Conservation (phyloP, 1,139 yeast genomes). For the Debaryomycetaceae sp. region DNA sequence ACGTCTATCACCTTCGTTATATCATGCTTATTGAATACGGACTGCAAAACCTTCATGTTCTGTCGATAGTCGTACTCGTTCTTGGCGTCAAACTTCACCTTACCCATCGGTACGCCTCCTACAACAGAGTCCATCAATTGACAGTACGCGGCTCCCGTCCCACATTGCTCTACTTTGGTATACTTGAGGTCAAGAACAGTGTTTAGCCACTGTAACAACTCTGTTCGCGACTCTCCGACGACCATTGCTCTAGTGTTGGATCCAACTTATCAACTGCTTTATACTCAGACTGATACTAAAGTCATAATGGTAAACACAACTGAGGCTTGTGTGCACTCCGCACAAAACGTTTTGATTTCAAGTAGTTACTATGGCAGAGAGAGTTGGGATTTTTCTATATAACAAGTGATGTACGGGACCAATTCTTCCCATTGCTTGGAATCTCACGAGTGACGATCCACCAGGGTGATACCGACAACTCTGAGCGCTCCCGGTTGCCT, state of each 20-base stretch:
- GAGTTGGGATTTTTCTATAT: too few species aligned
- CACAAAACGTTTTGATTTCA: not conserved
- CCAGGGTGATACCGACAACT: too few species aligned
- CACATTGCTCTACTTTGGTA: conserved; percentile 87
- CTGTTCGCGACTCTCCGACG: conserved; percentile 76
- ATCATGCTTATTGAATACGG: conserved; percentile 64
- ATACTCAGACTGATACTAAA: not conserved
- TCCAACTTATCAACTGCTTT: not conserved
- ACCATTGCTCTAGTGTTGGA: conserved; percentile 8
- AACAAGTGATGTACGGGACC: too few species aligned
- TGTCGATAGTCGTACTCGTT: conserved; percentile 74
- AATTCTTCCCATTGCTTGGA: too few species aligned
- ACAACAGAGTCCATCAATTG: conserved; percentile 84
- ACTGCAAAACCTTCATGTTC: conserved; percentile 83
- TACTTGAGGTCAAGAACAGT: conserved; percentile 60
- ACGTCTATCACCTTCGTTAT: conserved; percentile 78
- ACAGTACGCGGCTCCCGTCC: conserved; percentile 93
- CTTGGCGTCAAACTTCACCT: conserved; percentile 63
- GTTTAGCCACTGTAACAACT: conserved; percentile 83
- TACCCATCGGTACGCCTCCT: conserved; percentile 74
- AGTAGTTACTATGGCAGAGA: too few species aligned
- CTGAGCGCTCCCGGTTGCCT: too few species aligned
- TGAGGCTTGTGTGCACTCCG: not conserved
- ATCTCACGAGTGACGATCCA: too few species aligned
- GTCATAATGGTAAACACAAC: not conserved